Base-by-base conservation (phyloP, 2,329 filamentous ascomycete species). In the Aspergillus floridensis region DNA sequence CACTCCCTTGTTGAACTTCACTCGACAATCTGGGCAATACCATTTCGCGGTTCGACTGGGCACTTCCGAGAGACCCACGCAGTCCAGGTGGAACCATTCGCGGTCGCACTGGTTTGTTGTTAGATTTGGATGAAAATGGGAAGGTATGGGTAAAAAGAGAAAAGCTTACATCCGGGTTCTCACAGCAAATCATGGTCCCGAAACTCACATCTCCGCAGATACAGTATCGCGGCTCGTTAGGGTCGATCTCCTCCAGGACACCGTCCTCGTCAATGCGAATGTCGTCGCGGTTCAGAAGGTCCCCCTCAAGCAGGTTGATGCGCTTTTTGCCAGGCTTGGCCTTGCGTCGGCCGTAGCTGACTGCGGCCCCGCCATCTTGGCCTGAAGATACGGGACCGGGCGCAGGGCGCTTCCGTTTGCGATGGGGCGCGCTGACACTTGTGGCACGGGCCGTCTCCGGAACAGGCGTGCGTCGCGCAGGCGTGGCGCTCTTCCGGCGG, bases 81-180 rank as follows among this genome's bases (percentile, higher is more conserved):
- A 88, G 38, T 80, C 78, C 50, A 88, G 79, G 67, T 88, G 86
- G 70, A 88, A 88, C 86, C 86, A 88, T 73, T 88, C 85, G 48
- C 80, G 82, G 63, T 87, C 84, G 72, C 86, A 88, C 81, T 87
- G 64, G 19, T 16, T 44, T 12, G 24, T 35, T 16, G 46, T 70
- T 63, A 74, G 63, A 19, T 56, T 38, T 26, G 41, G 4, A 41
- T 16, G 38, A 51, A 5, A 32, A 51, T 19, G 48, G 38, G 60
- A 48, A 31, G 24, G 53, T 48, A 14, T 26, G 44, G 58, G 38
- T 2, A 44, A 44, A 19, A 19, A 19, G 12, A 6, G 3, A 3
- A 53, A 70, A 51, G 68, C 72, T 63, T 70, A 83, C 82, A 66
- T 86, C 82, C 55, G 81, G 80, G 65, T 87, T 85, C 66, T 88